Base-by-base conservation (phyloP, 495 filamentous ascomycete genomes). In the Penicillium subrubescens region DNA sequence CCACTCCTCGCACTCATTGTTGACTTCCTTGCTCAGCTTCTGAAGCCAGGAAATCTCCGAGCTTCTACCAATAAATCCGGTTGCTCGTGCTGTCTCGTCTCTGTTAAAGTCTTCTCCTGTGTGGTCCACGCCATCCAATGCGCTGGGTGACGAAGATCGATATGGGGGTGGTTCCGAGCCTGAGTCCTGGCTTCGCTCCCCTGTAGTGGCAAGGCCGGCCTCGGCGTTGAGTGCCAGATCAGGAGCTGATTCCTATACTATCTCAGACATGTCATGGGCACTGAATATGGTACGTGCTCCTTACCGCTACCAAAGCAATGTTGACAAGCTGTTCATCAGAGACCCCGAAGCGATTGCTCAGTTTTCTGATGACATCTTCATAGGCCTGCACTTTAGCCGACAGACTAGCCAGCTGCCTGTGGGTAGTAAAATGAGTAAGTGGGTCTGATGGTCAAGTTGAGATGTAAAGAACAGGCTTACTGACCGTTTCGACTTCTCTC, bases 21-120 rank as follows among this genome's bases (percentile, higher is more conserved):
- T 69, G 63, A 79, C 68, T 58, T 80, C 73, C 55, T 70, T 75
- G 43, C 64, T 70, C 5, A 84, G 67, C 23, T 75, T 79, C 59
- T 85, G 83, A 5, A 88, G 75, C 88, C 88, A 90, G 43, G 74
- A 73, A 11, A 87, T 80, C 57, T 87, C 85, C 0, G 87, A 89
- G 52, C 82, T 85, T 60, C 84, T 86, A 21, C 88, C 88, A 60
- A 88, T 77, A 65, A 84, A 89, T 0, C 87, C 84, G 15, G 81
- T 85, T 15, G 79, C 77, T 10, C 77, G 71, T 11, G 78, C 70
- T 15, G 70, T 70, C 37, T 84, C 80, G 59, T 80, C 83, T 31
- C 75, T 78, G 65, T 86, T 87, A 35, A 83, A 82, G 60, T 90
- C 88, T 68, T 89, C 84, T 21, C 84, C 76, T 17, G 87, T 80